Evolutionary conservation across 139 green algal genomes (phyloP), one percentile per base, ranked within the genome.

Genomic region (Edaphochlamys debaryana): DNA sequence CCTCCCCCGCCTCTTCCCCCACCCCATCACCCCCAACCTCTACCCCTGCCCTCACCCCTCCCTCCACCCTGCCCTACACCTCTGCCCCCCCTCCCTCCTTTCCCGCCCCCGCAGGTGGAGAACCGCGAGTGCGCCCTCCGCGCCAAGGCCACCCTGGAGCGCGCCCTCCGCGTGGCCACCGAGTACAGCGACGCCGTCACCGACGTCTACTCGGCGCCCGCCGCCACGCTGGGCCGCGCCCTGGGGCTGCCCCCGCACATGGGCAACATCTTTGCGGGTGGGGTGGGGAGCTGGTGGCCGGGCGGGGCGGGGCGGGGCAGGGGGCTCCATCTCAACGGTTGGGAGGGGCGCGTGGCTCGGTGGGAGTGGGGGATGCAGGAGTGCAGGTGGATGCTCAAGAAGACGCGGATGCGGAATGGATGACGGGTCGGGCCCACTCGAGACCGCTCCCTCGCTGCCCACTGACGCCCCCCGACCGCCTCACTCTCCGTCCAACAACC

Each of bases 61-160:
- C 34, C 5, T 69, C 32, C 7, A 48, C 4, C 20, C 32, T 34
- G 9, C 34, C n/a, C n/a, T 69, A 30, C 13, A 8, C 29, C 34
- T 6, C 64, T 34, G 27, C 32, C 38, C n/a, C n/a, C n/a, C n/a
- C n/a, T 34, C 20, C 3, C 22, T 38, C 67, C 38, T 52, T 34
- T 22, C 17, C 20, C 32, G 15, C 6, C 45, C n/a, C 19, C 37
- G 0, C 79, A 77, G 79, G 56, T 63, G 17, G 79, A 85, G 75
- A 81, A 36, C n/a, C 29, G 72, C 22, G 88, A 87, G 48, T 36
- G 13, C 50, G 81, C 66, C 30, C 67, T 84, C 48, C 71, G 79
- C 71, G 93, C 93, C 30, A 94, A 94, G 80, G 96, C 97, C 36
- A 95, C 89, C 6, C 73, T 98, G 64, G 95, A 98, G 78, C 88